Evolutionary conservation across 2,329 filamentous ascomycete genomes (phyloP), one percentile per base, ranked within the genome.

Genomic region (Tolypocladium tropicale): DNA sequence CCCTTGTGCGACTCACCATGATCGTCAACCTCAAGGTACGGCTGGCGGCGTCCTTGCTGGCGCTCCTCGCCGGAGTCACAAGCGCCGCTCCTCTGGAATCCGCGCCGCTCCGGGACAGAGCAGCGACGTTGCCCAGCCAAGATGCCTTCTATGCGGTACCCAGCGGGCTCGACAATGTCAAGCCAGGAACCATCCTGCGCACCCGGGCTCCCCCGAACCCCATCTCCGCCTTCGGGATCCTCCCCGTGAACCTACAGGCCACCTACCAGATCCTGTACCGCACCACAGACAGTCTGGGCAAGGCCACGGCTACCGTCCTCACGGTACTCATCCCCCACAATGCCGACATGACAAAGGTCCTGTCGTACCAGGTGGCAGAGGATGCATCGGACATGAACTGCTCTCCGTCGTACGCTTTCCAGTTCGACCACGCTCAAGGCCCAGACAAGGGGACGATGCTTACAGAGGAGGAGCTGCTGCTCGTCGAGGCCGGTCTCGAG

Each of bases 321-420:
- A 75, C 73, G 0, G 62, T 76, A 1, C 56, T 76, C 9, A 57
- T 74, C 3, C 73, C 73, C 1, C 57, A 66, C 5, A 64, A 69
- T 4, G 64, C 67, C 18, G 56, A 65, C 52, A 60, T 54, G 10
- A 52, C 53, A 32, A 66, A 64, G 53, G 33, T 78, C 0, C 57
- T 78, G 1, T 77, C 75, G 0, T 75, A 74, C 54, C 74, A 77
- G 56, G 63, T 73, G 3, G 68, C 74, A 0, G 68, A 74, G 52
- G 69, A 77, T 50, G 68, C 71, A 6, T 68, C 72, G 2, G 66
- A 67, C 21, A 63, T 74, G 2, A 68, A 78, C 10, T 67, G 63
- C 30, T 56, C 61, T 2, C 65, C 65, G 0, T 67, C 65, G 0
- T 66, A 62, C 43, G 61, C 57, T 7, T 58, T 66, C 25, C 64